Evolutionary conservation across 768 basidiomycete species (phyloP).

Genomic region (Amanita rubescens): DNA sequence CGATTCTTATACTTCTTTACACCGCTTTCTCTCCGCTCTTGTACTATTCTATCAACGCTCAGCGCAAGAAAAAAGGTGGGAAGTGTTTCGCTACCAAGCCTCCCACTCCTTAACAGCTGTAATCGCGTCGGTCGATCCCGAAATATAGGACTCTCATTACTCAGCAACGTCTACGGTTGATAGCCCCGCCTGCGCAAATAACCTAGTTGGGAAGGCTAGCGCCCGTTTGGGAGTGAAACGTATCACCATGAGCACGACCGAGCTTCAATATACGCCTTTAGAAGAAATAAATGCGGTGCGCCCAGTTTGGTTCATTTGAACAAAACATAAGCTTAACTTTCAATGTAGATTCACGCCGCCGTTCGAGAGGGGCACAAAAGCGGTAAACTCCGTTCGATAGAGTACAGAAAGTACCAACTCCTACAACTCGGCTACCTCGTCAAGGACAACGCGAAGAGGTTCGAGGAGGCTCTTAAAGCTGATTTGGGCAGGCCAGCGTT

Average conservation of each 20-base stretch:
- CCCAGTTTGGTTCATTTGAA: not conserved
- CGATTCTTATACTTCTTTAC: too few relatives aligned
- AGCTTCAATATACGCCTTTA: constrained; percentile 20
- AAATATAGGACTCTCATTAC: too few relatives aligned
- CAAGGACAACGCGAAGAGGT: constrained; percentile 59
- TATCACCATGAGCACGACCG: not conserved
- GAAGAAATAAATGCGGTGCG: constrained; percentile 46
- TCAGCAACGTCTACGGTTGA: not conserved
- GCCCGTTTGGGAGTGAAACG: not conserved
- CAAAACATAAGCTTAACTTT: not conserved
- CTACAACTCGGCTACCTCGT: constrained; percentile 67
- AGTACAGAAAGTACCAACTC: constrained; percentile 68
- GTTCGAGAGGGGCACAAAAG: constrained; percentile 52
- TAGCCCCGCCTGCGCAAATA: too few relatives aligned
- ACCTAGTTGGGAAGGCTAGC: too few relatives aligned
- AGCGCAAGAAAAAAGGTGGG: too few relatives aligned
- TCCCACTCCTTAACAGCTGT: too few relatives aligned
- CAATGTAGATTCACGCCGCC: constrained; percentile 44
- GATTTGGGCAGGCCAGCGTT: constrained; percentile 61
- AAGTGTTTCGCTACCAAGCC: too few relatives aligned
- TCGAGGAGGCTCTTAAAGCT: constrained; percentile 47
- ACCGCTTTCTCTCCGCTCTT: too few relatives aligned
- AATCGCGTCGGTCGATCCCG: not conserved
- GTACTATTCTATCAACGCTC: too few relatives aligned
- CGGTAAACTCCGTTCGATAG: constrained; percentile 60